Conservation (phyloP, 768 basidiomycete genomes). For the Suillus weaverae region DNA sequence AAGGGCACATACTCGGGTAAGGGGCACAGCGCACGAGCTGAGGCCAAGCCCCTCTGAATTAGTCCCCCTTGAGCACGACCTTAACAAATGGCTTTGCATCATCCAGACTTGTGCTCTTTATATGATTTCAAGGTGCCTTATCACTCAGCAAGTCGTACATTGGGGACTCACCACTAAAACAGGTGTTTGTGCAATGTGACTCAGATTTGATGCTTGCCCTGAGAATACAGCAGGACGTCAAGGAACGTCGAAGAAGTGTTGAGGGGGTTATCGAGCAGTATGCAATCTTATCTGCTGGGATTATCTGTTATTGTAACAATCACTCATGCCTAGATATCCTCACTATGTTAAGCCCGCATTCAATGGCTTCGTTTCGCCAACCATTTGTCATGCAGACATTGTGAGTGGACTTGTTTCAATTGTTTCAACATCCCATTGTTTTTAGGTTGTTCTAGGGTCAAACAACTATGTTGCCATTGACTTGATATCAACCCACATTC, state of each 20-base stretch:
- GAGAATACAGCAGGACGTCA: slow-evolving; percentile 82
- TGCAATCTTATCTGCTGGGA: slow-evolving; percentile 19
- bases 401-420: slow-evolving; percentile 38
- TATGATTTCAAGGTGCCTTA: slow-evolving; percentile 87
- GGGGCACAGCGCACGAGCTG: too few species aligned
- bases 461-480: slow-evolving; percentile 92
- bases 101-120: slow-evolving; percentile 71
- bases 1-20: too few species aligned
- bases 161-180: background rate
- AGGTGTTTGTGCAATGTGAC: slow-evolving; percentile 92
- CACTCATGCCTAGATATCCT: slow-evolving; percentile 61
- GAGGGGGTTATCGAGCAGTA: slow-evolving; percentile 90
- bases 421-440: background rate
- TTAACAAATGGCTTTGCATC: slow-evolving; percentile 85
- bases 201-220: slow-evolving; percentile 97
- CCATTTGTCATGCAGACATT: slow-evolving; percentile 85
- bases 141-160: background rate
- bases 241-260: slow-evolving; percentile 83
- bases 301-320: background rate
- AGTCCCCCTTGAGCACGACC: too few species aligned
- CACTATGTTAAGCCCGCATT: slow-evolving; percentile 94
- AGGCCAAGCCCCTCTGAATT: too few species aligned
- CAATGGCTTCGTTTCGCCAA: slow-evolving; percentile 91
- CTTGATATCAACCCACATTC: slow-evolving; percentile 87
- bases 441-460: slow-evolving; percentile 93